These are phyloP conservation scores for Capronia americana DNA, from an alignment of 2,329 filamentous ascomycete genomes.

Conservation along the genomic window DNA sequence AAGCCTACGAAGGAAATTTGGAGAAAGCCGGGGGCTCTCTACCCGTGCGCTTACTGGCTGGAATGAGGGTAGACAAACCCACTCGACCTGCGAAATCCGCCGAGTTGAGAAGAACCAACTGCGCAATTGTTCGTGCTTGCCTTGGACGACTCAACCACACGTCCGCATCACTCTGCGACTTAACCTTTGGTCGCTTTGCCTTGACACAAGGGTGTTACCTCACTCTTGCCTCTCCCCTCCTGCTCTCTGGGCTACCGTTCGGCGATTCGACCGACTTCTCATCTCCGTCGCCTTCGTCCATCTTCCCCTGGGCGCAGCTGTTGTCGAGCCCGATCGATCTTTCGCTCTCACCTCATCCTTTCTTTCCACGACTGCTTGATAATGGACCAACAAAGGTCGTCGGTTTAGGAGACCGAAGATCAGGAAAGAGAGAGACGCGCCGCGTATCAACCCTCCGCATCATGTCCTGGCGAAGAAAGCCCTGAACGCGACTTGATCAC, in stretches of 20 bases:
- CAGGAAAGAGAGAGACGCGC: constrained; percentile 10
- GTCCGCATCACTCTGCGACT: neutral
- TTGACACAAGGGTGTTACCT: neutral
- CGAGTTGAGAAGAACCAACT: constrained; percentile 17
- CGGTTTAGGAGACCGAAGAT: constrained; percentile 21
- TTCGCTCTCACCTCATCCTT: neutral
- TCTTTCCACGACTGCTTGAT: neutral
- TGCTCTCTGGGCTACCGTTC: neutral
- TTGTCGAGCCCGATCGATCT: neutral
- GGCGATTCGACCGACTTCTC: neutral
- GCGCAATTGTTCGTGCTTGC: constrained; percentile 13
- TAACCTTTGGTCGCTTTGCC: constrained; percentile 1
- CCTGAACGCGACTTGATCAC: constrained; percentile 31
- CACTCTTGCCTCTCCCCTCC: constrained; percentile 4
- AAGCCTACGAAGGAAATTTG: constrained; percentile 3
- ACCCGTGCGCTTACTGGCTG: neutral
- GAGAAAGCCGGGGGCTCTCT: constrained; percentile 4
- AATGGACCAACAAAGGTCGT: constrained; percentile 20
- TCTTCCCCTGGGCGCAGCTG: constrained; percentile 22
- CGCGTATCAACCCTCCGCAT: constrained; percentile 26
- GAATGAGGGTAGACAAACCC: neutral
- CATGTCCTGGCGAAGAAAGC: constrained; percentile 35
- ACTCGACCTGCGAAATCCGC: constrained; percentile 20
- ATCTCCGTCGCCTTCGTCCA: constrained; percentile 13
- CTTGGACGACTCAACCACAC: constrained; percentile 1